phyloP scores from a whole-genome alignment of 2,329 filamentous ascomycete species.

The Hysterium pulicare region DNA sequence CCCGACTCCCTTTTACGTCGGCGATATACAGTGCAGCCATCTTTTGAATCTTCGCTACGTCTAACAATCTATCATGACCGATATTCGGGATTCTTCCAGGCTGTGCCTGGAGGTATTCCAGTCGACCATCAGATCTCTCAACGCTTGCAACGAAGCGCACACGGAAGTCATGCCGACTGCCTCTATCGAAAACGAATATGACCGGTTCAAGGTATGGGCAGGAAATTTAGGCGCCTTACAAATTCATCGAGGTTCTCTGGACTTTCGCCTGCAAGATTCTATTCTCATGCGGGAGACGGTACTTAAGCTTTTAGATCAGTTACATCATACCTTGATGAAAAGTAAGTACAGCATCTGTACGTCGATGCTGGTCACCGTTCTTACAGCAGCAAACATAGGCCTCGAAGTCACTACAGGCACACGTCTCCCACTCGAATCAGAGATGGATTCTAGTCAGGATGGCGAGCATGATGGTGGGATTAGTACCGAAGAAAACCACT shows the following conservation, averaged over 20 bases:
- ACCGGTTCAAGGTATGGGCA: conserved; percentile 3
- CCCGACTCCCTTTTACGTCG: too few relatives aligned
- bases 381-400: background rate
- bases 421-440: background rate
- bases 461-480: background rate
- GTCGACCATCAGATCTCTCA: too few relatives aligned
- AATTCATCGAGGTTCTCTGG: background rate
- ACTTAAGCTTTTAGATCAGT: background rate
- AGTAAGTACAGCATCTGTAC: too few relatives aligned
- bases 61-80: too few relatives aligned
- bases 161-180: too few relatives aligned
- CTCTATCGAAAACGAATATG: background rate
- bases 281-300: conserved; percentile 1
- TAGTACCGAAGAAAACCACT: background rate
- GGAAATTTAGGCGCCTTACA: conserved; percentile 5
- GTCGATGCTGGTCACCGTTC: background rate
- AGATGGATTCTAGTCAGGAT: background rate
- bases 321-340: background rate
- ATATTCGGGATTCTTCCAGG: too few relatives aligned
- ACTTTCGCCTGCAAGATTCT: conserved; percentile 2
- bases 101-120: too few relatives aligned
- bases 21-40: too few relatives aligned
- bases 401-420: background rate
- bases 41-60: too few relatives aligned
- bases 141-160: too few relatives aligned